Evolutionary conservation across 805 yeast genomes (phyloP), one percentile per base, ranked within the genome.

Genomic region (Vanderwaltozyma tropicalis): DNA sequence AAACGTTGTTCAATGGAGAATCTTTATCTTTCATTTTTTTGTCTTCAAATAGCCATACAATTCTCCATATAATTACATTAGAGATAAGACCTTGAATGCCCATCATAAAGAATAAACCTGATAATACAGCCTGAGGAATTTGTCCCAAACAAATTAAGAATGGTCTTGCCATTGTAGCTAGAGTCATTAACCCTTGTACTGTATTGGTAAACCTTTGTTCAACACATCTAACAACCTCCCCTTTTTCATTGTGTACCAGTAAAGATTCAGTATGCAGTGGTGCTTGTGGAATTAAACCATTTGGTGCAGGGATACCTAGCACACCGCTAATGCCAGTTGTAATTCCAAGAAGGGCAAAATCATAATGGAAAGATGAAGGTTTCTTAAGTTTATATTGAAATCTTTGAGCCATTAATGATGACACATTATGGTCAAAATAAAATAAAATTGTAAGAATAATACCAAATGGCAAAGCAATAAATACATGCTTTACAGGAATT

Each of bases 251-350:
- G 24, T 38, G 41, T 1, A 82, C 76, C 30, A 85, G 71, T 22
- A 89, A 61, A 0, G 95, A 75, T 30, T 71, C 73, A 0, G 97
- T 87, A 50, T 89, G 98, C 26, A 92, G 55, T 2, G 97, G 97
- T 0, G 98, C 97, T 58, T 89, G 98, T 1, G 98, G 98, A 31
- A 89, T 89, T 24, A 89, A 66, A 0, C 98, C 98, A 60, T 92
- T 92, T 0, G 97, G 97, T 2, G 96, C 87, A 0, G 97, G 98
- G 2, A 92, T 69, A 0, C 97, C 98, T 10, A 89, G 53, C 1
- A 89, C 59, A 0, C 97, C 97, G 3, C 95, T 69, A 1, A 89
- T 58, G 0, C 95, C 94, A 0, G 97, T 92, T 5, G 88, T 80
- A 7, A 85, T 54, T 0, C 97, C 97, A 26, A 89, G 64, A 18